Evolutionary conservation across 2,329 filamentous ascomycete species (phyloP), one percentile per base, ranked within the genome.

Genomic region (Sporothrix mexicana): DNA sequence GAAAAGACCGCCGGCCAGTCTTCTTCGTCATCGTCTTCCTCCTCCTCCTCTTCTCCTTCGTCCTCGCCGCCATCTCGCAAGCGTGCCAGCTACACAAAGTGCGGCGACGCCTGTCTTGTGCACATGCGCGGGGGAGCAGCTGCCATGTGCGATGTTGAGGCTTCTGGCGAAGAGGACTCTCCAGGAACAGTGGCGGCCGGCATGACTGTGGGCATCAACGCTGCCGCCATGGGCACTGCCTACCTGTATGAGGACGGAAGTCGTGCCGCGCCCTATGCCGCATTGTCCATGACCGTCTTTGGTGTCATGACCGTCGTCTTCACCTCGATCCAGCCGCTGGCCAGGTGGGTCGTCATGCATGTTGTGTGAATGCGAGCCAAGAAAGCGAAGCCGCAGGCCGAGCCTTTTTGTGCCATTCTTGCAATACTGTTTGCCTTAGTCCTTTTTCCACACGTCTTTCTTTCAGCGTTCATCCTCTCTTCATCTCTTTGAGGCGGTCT

Each of bases 161-260:
- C 41, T 13, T 3, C 45, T 13, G 30, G 15, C 10, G 13, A 69
- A 3, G 43, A 49, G 2, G 79, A 80, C 20, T 80, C 82, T 70
- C 78, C 83, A 0, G 72, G 78, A 1, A 84, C 81, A 0, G 82
- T 88, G 1, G 86, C 86, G 0, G 81, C 84, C 0, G 88, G 87
- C 49, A 82, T 87, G 49, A 82, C 86, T 0, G 82, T 88, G 67
- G 88, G 88, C 2, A 84, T 89, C 80, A 90, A 89, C 75, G 86
- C 86, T 0, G 87, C 87, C 0, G 88, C 88, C 3, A 88, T 90
- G 86, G 88, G 88, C 2, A 87, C 88, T 0, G 83, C 87, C 0
- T 86, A 88, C 73, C 80, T 89, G 15, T 88, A 89, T 72, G 86
- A 88, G 78, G 83, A 82, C 8, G 81, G 81, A 70, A 88, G 85